Percentiles rank a stretch among this genome's conserved stretches.
Evolutionary conservation across 2,329 filamentous ascomycete genomes (phyloP).

Genomic region (Elsinoe fawcettii): DNA sequence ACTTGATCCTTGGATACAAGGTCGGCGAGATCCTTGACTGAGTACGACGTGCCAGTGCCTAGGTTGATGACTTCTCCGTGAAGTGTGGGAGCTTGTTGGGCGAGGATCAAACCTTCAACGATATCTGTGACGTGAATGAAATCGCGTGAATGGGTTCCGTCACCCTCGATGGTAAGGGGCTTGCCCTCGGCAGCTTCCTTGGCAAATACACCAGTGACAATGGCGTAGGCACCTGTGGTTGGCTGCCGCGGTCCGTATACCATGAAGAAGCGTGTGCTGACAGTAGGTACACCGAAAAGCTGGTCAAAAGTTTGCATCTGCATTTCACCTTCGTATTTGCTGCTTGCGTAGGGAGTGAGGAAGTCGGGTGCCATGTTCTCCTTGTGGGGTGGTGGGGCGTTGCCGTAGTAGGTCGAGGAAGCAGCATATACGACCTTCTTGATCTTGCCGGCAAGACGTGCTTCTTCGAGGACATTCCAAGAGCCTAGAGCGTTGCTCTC

Average conservation of each 20-base stretch:
- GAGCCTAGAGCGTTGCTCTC: neutral
- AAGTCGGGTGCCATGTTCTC: neutral
- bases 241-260: neutral
- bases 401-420: neutral
- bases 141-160: neutral
- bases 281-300: neutral
- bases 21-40: neutral
- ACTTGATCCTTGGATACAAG: neutral
- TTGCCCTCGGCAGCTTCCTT: conserved; percentile 1
- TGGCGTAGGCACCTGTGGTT: neutral
- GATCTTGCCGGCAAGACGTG: neutral
- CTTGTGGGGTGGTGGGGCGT: neutral
- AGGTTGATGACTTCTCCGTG: conserved; percentile 1
- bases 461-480: neutral
- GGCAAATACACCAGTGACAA: neutral
- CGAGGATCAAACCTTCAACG: neutral
- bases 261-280: conserved; percentile 4
- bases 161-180: neutral
- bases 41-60: neutral
- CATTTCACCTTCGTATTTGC: neutral
- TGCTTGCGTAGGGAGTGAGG: neutral
- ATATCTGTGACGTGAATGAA: conserved; percentile 1
- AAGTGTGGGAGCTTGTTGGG: neutral
- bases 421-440: neutral
- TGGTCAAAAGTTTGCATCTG: conserved; percentile 1